Conservation (phyloP, 2,329 filamentous ascomycete genomes). For the Nannizziopsis arthrosporioides region DNA sequence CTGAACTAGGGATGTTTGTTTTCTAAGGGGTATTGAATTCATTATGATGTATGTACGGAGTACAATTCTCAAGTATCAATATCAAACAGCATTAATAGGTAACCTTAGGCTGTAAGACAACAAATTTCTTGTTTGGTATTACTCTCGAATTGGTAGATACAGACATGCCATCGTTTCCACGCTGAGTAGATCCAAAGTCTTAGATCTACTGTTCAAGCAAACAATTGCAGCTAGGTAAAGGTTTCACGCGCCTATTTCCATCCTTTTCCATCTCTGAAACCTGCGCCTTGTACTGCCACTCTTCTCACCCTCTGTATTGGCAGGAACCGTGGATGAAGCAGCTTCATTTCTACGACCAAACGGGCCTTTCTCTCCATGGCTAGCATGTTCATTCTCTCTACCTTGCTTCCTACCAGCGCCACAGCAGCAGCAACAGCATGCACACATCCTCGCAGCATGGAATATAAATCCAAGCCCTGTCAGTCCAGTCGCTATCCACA, state of each 20-base stretch:
- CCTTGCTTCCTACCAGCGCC: background rate
- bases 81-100: slow-evolving; percentile 3
- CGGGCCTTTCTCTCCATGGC: background rate
- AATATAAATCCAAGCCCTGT: slow-evolving; percentile 59
- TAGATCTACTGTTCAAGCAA: no score
- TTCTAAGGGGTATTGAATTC: no score
- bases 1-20: no score
- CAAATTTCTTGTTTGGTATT: background rate
- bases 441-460: slow-evolving; percentile 44
- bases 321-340: slow-evolving; percentile 3
- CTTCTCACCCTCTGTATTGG: background rate
- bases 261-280: slow-evolving; percentile 2
- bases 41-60: background rate
- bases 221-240: background rate
- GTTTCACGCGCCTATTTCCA: slow-evolving; percentile 5
- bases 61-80: slow-evolving; percentile 1
- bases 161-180: background rate
- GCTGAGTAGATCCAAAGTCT: no score
- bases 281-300: slow-evolving; percentile 1
- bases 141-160: background rate
- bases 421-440: slow-evolving; percentile 56
- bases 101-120: slow-evolving; percentile 8
- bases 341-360: background rate
- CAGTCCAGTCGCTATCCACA: slow-evolving; percentile 69
- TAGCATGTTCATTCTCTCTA: background rate